Base-by-base conservation (phyloP, 2,329 filamentous ascomycete genomes). In the Dichotomopilus funicola region DNA sequence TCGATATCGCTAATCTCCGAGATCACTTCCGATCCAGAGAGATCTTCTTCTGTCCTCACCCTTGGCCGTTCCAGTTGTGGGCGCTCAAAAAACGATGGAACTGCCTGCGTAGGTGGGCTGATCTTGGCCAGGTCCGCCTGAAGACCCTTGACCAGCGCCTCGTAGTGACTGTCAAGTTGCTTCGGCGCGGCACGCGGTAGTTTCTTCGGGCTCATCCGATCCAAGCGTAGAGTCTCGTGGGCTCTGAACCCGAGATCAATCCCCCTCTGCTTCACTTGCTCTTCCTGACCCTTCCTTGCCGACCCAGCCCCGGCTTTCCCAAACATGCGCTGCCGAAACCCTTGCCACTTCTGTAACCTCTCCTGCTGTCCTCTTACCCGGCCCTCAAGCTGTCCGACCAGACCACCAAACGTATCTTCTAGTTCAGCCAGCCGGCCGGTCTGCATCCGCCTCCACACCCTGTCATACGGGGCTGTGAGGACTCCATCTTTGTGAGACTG, bases 331-430 rank as follows among this genome's bases (percentile, higher is more conserved):
- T 75, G 71, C 59, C 80, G 75, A 59, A 90, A 89, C n/a, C 75
- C 76, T 62, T 86, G 79, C 91, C 90, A 95, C 67, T 79, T 84
- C 51, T 81, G 77, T 34, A 96, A 69, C 41, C 90, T 81, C 45
- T 79, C 77, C 53, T 80, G 79, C 63, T 95, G 90, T 6, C 79
- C 73, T 44, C 76, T 73, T 0, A 94, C 81, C 11, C 89, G 80
- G 19, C 71, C 70, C 53, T 92, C 86, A 5, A 96, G 72, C 65
- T 91, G 85, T 59, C 88, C 79, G 19, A 96, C 65, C 1, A 91
- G 70, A 0, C 83, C 81, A 6, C 67, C 65, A 1, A 54, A 59
- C 7, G 72, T 68, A 10, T 76, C 74, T 54, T 85, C 80, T 7
- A 87, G 68, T 62, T 87, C 77, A 12, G 75, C 68, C 52, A 85